These are phyloP conservation scores for Kodamaea sp. DNA, from an alignment of 1,139 yeast species.

Conservation along the genomic window DNA sequence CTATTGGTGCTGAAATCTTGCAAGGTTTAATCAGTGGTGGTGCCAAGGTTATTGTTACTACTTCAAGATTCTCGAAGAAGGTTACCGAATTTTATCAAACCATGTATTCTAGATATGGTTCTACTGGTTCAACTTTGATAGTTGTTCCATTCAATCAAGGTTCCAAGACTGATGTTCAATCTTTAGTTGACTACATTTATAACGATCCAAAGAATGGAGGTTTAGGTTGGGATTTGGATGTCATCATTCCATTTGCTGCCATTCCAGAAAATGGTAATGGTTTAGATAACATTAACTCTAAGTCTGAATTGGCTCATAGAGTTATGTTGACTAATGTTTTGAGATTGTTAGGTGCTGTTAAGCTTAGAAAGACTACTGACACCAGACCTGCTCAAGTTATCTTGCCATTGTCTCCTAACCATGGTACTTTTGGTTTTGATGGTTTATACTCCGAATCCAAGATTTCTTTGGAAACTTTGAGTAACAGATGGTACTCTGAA, in stretches of 20 bases:
- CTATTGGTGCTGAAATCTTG: conserved; percentile 95
- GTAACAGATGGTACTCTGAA: conserved; percentile 98
- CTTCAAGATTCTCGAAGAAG: conserved; percentile 90
- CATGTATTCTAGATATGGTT: conserved; percentile 88
- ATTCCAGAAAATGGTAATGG: conserved; percentile 98
- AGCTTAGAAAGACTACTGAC: conserved; percentile 78
- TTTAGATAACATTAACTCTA: conserved; percentile 86
- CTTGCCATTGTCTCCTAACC: conserved; percentile 96
- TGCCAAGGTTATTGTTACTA: conserved; percentile 94
- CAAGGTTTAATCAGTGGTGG: conserved; percentile 97
- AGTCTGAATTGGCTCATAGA: conserved; percentile 96
- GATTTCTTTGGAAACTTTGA: conserved; percentile 87
- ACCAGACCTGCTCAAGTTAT: conserved; percentile 98
- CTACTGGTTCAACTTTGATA: conserved; percentile 83
- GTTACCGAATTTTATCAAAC: conserved; percentile 95
- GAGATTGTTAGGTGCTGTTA: conserved; percentile 88
- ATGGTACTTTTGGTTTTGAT: conserved; percentile 96
- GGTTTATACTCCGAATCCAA: conserved; percentile 98
- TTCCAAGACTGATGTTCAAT: conserved; percentile 88
- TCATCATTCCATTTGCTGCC: conserved; percentile 95
- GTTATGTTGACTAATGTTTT: conserved; percentile 94
- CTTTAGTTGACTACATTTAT: conserved; percentile 81
- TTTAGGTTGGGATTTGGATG: conserved; percentile 97
- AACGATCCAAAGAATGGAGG: conserved; percentile 81
- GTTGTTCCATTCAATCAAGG: conserved; percentile 99